Evolutionary conservation across 106 monocot species (phyloP), one percentile per base, ranked within the genome.

Genomic region (Platanthera zijinensis): DNA sequence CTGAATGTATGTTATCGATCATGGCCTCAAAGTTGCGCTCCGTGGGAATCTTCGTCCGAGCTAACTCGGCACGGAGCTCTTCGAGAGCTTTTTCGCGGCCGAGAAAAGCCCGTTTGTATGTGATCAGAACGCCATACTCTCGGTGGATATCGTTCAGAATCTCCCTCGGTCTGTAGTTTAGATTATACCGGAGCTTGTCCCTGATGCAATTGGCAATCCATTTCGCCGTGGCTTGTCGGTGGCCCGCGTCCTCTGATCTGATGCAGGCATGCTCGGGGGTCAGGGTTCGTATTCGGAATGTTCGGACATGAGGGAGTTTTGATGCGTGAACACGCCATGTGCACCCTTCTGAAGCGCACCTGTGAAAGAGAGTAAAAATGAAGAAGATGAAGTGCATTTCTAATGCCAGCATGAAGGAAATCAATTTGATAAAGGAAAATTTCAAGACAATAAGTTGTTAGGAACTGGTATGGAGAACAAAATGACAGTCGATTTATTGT

Each of bases 101-200:
- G 51, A 87, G 87, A 59, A 87, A 87, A 79, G 87, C 87, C 32
- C 84, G 73, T 76, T 87, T 87, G 69, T 87, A 87, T 18, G 87
- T 84, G 21, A 84, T 84, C 10, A 84, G 57, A 51, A 87, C 82
- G 12, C 87, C 87, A 45, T 87, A 87, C 51, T 87, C 87, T 3
- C 61, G 70, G 3, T 79, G 84, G 30, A 87, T 87, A 75, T 87
- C 87, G 52, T 84, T 87, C 48, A 87, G 13, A 51, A 84, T 87
- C 74, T 87, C 87, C 53, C 84, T 81, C 19, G 87, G 87, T 73
- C 82, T 87, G 21, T 87, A 87, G 30, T 82, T 84, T 15, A 76
- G 76, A 62, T 87, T 84, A 14, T 82, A 64, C 71, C 87, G 51
- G 25, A 87, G 87, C 74, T 79, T 81, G 67, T 87, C 87, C 49